Evolutionary conservation across 805 yeast genomes (phyloP).

Genomic region (Vanderwaltozyma verrucispora): DNA sequence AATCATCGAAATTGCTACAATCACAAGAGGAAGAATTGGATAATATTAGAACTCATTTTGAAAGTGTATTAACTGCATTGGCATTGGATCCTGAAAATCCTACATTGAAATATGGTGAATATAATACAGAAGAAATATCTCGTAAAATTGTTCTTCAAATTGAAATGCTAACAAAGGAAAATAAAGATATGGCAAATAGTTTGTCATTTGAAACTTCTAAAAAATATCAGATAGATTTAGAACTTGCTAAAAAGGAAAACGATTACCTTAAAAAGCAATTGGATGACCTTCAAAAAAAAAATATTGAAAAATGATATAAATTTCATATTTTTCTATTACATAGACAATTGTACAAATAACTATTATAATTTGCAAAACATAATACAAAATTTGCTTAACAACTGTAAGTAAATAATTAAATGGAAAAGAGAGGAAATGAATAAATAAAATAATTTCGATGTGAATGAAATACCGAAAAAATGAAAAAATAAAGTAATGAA

Average conservation of each 20-base stretch:
- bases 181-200: slow-evolving; percentile 57
- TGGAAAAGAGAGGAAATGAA: too few relatives aligned
- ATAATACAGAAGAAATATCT: slow-evolving; percentile 64
- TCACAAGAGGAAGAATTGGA: slow-evolving; percentile 41
- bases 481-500: too few relatives aligned
- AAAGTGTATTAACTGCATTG: slow-evolving; percentile 47
- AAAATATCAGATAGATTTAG: slow-evolving; percentile 58
- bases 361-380: too few relatives aligned
- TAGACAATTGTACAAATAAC: background rate
- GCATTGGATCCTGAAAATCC: slow-evolving; percentile 40
- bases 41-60: slow-evolving; percentile 53
- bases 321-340: background rate
- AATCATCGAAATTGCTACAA: slow-evolving; percentile 37
- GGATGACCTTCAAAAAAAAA: background rate
- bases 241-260: slow-evolving; percentile 43
- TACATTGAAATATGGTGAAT: slow-evolving; percentile 44
- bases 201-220: slow-evolving; percentile 64
- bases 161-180: slow-evolving; percentile 53
- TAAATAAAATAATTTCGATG: too few relatives aligned
- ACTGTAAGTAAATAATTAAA: too few relatives aligned
- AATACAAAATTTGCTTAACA: too few relatives aligned
- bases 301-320: background rate
- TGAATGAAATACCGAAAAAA: too few relatives aligned
- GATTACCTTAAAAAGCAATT: slow-evolving; percentile 31
- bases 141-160: slow-evolving; percentile 59